Evolutionary conservation across 176 grass and related monocot genomes (phyloP).

Genomic region (Hordeum vulgare): MorexV3_pseudomolecules_assembly NC_058524.1:17064952-17065451

Average conservation of each 20-base stretch:
- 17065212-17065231: background rate
- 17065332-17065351: background rate
- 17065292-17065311: background rate
- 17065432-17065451: background rate
- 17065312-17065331: background rate
- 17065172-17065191: background rate
- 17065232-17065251: background rate
- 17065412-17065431: background rate
- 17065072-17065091: background rate
- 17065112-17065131: background rate
- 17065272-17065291: background rate
- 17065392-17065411: background rate
- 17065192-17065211: background rate
- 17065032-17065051: background rate
- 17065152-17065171: background rate
- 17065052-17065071: background rate
- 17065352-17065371: background rate
- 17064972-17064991: constrained; percentile 48
- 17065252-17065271: background rate
- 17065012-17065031: background rate
- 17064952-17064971: background rate
- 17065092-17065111: background rate
- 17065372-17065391: background rate
- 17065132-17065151: background rate
- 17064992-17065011: constrained; percentile 72